These are phyloP conservation scores for Globisporangium splendens DNA, from an alignment of 352 stramenopile species.

Conservation along the genomic window DNA sequence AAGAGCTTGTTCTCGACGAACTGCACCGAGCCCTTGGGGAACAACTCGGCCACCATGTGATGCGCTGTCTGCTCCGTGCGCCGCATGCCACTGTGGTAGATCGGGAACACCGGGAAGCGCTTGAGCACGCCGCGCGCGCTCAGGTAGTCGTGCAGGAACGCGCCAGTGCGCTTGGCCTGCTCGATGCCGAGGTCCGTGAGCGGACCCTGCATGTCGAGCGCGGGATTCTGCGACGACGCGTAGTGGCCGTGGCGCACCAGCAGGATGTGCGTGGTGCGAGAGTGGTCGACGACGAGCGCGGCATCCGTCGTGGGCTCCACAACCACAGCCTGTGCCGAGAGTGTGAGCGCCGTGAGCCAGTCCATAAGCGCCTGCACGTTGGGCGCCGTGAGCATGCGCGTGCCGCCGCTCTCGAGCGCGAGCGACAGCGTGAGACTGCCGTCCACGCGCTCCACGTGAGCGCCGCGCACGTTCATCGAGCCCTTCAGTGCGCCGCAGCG, in stretches of 20 bases:
- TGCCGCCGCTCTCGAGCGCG: constrained; percentile 20
- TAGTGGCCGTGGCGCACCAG: constrained; percentile 72
- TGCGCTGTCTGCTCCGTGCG: constrained; percentile 51
- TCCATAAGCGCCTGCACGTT: constrained; percentile 64
- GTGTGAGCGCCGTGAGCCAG: constrained; percentile 68
- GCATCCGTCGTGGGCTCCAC: constrained; percentile 39
- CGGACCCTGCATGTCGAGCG: constrained; percentile 47
- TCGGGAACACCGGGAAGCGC: constrained; percentile 48
- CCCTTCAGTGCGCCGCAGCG: constrained; percentile 61
- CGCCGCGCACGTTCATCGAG: constrained; percentile 44
- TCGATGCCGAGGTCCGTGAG: constrained; percentile 52
- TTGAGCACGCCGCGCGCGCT: constrained; percentile 43
- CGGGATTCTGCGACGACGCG: constrained; percentile 37
- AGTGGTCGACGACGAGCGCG: constrained; percentile 60
- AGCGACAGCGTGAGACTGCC: constrained; percentile 29
- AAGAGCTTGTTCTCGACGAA: constrained; percentile 67
- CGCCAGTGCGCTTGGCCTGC: constrained; percentile 42
- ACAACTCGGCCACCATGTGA: constrained; percentile 35
- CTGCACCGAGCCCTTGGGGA: constrained; percentile 32
- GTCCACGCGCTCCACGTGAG: constrained; percentile 47
- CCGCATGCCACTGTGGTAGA: constrained; percentile 60
- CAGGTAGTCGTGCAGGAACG: constrained; percentile 52
- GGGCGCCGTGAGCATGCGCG: constrained; percentile 37
- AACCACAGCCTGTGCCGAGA: constrained; percentile 37
- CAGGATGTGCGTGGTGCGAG: constrained; percentile 64